phyloP scores from a whole-genome alignment of 139 green algal species.

The Astrephomene gubernaculifera region DNA sequence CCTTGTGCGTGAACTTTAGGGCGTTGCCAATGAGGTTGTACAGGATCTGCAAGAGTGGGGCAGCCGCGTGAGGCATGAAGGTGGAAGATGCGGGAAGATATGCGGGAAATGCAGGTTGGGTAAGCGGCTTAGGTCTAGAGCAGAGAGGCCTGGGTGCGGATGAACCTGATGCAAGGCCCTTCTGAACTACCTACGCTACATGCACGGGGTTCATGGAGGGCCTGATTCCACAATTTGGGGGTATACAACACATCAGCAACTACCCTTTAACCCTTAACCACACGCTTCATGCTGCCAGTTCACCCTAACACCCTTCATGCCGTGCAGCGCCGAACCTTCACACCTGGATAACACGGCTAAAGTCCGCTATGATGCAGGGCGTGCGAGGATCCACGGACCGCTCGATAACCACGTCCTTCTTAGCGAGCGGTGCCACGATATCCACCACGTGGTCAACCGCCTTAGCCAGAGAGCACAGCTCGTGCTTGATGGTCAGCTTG shows the following conservation, averaged over 20 bases:
- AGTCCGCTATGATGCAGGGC: conserved; percentile 55
- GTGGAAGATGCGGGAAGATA: no score
- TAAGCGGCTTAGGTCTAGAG: no score
- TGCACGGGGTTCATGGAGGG: no score
- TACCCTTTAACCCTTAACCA: no score
- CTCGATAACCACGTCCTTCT: conserved; percentile 63
- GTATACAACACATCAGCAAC: no score
- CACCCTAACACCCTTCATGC: not conserved
- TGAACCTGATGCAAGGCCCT: no score
- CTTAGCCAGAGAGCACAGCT: conserved; percentile 55
- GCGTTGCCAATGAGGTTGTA: conserved; percentile 59
- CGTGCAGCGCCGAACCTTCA: no score
- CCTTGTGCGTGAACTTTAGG: conserved; percentile 63
- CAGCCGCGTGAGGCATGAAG: no score
- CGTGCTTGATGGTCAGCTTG: conserved; percentile 67
- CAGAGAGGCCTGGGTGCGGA: no score
- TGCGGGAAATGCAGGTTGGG: no score
- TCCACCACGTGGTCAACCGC: conserved; percentile 66
- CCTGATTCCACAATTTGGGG: no score
- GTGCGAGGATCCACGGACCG: conserved; percentile 45
- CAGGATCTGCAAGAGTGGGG: conserved; percentile 39
- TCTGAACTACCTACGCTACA: no score
- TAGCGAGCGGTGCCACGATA: conserved; percentile 60
- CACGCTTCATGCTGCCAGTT: not conserved
- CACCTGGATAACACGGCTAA: conserved; percentile 58